These are phyloP conservation scores for Claviceps cyperi DNA, from an alignment of 2,329 filamentous ascomycete genomes.

Conservation along the genomic window DNA sequence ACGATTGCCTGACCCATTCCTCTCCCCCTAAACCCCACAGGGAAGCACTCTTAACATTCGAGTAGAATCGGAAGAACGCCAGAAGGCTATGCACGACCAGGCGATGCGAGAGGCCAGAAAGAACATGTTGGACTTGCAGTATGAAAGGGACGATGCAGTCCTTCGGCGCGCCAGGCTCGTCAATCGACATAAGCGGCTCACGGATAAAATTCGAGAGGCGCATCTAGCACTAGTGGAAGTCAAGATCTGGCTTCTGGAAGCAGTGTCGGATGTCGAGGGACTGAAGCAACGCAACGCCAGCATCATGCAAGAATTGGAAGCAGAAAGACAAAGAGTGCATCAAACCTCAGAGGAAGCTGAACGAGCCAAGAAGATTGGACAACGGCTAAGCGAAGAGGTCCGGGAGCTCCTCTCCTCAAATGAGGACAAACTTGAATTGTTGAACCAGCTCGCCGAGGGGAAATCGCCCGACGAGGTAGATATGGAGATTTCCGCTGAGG, in stretches of 20 bases:
- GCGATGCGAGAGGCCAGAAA: slow-evolving; percentile 19
- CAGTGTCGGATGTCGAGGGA: slow-evolving; percentile 59
- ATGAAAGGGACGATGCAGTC: slow-evolving; percentile 38
- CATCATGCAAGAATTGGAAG: slow-evolving; percentile 38
- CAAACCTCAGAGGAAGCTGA: slow-evolving; percentile 25
- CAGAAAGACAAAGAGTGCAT: slow-evolving; percentile 23
- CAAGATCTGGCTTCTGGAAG: slow-evolving; percentile 62
- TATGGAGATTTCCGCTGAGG: slow-evolving; percentile 58
- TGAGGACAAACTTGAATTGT: slow-evolving; percentile 24
- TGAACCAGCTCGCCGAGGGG: slow-evolving; percentile 28
- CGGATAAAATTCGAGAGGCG: slow-evolving; percentile 46
- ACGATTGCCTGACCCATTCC: not conserved
- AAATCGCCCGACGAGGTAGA: slow-evolving; percentile 51
- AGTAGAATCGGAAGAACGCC: slow-evolving; percentile 22
- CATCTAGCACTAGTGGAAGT: slow-evolving; percentile 54
- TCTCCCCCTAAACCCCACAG: not conserved
- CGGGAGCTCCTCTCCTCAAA: slow-evolving; percentile 24
- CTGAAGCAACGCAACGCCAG: slow-evolving; percentile 51
- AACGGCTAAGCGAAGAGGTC: slow-evolving; percentile 20
- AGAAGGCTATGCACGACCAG: slow-evolving; percentile 17
- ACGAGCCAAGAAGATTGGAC: slow-evolving; percentile 19
- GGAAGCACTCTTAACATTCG: slow-evolving; percentile 10
- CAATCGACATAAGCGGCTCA: slow-evolving; percentile 39
- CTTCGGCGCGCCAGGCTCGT: slow-evolving; percentile 41
- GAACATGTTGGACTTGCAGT: slow-evolving; percentile 33